Base-by-base conservation (phyloP, 1,284 basidiomycete genomes). In the Naganishia cerealis region DNA sequence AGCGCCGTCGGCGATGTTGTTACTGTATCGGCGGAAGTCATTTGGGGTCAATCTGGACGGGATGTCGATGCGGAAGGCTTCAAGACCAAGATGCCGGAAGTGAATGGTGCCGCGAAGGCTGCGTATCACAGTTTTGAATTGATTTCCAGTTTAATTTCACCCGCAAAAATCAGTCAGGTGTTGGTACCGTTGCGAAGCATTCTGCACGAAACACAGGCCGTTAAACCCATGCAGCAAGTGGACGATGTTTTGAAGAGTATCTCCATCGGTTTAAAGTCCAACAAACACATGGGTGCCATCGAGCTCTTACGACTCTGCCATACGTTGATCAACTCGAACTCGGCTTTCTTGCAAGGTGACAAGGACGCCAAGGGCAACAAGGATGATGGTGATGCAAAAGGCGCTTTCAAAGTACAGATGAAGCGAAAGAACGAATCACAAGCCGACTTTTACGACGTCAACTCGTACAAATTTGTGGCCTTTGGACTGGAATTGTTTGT, bases 401-500 rank as follows among this genome's bases (percentile, higher is more conserved):
- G 85, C 43, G 86, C 90, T 72, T 87, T 85, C 46, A 86, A 89
- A 55, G 90, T 95, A 0, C 89, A 94, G 77, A 83, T 86, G 74
- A 92, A 91, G 77, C 86, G 91, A 16, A 85, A 89, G 57, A 78
- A 83, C 26, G 81, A 82, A 8, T 77, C 79, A 15, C 85, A 87
- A 12, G 82, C 81, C 1, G 87, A 93, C 75, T 86, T 91, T 74
- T 96, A 89, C 77, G 83, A 87, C 0, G 87, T 88, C 73, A 97
- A 96, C 77, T 94, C 72, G 3, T 74, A 77, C 77, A 94, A 92
- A 66, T 99, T 99, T 74, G 87, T 98, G 57, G 86, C 87, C 1
- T 93, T 99, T 72, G 96, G 96, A 57, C 84, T 99, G 24, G 94
- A 99, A 70, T 83, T 99, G 13, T 90, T 99, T 74, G 87, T 90